These are phyloP conservation scores for Tagetes patula DNA, from an alignment of 129 eudicot species.

Conservation along the genomic window DNA sequence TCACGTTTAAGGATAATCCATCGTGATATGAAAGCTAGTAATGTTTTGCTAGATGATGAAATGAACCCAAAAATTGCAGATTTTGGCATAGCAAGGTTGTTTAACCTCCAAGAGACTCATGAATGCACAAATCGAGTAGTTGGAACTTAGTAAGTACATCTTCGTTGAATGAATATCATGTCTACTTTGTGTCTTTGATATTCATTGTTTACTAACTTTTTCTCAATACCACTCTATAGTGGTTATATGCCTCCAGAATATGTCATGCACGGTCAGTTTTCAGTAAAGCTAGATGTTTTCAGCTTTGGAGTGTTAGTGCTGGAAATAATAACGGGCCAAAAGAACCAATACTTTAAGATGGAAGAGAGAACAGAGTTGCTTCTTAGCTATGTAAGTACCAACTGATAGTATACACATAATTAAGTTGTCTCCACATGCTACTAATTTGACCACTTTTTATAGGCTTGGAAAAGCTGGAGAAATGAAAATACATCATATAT, in stretches of 20 bases:
- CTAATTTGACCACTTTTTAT: not conserved
- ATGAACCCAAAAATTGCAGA: slow-evolving; percentile 50
- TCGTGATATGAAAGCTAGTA: slow-evolving; percentile 49
- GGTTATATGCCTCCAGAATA: slow-evolving; percentile 18
- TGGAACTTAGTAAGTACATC: slow-evolving; percentile 40
- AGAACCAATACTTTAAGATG: not conserved
- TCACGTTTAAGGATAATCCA: slow-evolving; percentile 39
- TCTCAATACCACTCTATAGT: not conserved
- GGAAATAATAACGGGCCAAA: slow-evolving; percentile 26
- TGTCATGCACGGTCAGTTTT: slow-evolving; percentile 28
- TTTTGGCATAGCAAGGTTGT: slow-evolving; percentile 44
- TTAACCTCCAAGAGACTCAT: slow-evolving; percentile 36
- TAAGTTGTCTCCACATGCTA: not conserved
- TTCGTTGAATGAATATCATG: not conserved
- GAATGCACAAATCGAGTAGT: slow-evolving; percentile 14
- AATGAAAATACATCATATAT: slow-evolving; percentile 16
- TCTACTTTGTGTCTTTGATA: not conserved
- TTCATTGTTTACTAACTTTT: not conserved
- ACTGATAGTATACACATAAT: not conserved
- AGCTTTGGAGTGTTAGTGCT: slow-evolving; percentile 11
- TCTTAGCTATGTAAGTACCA: slow-evolving; percentile 15
- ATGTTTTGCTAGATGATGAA: slow-evolving; percentile 38
- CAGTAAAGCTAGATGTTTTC: slow-evolving; percentile 20
- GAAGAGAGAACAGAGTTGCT: not conserved
- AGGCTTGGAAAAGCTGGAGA: slow-evolving; percentile 39